Conservation (phyloP, 2,329 filamentous ascomycete species). For the Fusarium sororula region DNA sequence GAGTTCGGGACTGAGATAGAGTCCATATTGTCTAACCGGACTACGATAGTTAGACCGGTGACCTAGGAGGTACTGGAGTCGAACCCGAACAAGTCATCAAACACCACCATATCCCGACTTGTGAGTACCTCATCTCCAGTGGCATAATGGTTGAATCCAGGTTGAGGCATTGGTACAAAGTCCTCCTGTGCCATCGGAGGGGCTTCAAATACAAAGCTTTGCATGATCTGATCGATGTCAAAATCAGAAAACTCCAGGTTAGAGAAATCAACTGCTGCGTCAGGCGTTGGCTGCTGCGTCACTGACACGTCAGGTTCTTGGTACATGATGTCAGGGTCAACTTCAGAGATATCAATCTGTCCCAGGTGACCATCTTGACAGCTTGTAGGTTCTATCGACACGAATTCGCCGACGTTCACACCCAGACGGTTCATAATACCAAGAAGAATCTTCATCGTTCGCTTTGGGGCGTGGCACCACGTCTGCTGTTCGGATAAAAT, state of each 20-base stretch:
- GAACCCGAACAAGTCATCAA: slow-evolving; percentile 4
- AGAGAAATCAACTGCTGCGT: neutral
- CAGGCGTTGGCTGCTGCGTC: neutral
- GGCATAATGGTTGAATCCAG: neutral
- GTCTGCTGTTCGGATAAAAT: slow-evolving; percentile 56
- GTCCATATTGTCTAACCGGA: too few relatives aligned
- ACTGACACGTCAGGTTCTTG: accelerated
- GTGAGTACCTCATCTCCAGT: neutral
- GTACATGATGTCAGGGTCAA: accelerated
- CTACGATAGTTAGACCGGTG: accelerated
- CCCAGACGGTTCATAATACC: neutral
- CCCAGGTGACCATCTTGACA: neutral
- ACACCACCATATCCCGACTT: neutral
- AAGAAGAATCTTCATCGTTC: slow-evolving; percentile 20
- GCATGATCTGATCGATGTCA: slow-evolving; percentile 7
- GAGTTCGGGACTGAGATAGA: too few relatives aligned
- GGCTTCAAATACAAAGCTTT: neutral
- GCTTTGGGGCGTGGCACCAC: slow-evolving; percentile 34
- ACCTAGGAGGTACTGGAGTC: neutral
- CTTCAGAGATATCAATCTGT: accelerated
- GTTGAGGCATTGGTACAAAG: accelerated
- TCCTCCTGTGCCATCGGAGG: accelerated
- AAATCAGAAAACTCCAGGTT: neutral
- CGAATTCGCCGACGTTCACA: neutral
- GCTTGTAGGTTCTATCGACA: neutral